Percentiles rank a stretch among this genome's conserved stretches.
Evolutionary conservation across 768 basidiomycete genomes (phyloP).

Genomic region (Boletales sp.): DNA sequence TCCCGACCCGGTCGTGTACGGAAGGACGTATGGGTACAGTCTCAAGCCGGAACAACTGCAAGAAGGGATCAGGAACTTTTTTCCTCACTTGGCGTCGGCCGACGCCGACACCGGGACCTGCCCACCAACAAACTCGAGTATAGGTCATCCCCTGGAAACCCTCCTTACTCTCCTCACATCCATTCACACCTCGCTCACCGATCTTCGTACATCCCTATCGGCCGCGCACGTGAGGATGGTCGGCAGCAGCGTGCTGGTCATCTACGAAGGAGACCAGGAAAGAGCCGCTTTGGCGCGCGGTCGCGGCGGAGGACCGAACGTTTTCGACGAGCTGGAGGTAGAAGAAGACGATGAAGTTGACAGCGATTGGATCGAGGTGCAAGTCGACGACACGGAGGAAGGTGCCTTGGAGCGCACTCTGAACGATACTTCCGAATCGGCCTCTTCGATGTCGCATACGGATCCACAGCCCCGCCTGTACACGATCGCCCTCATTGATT

Average conservation of each 20-base stretch:
- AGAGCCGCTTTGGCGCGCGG: slow-evolving; percentile 32
- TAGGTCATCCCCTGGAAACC: slow-evolving; percentile 53
- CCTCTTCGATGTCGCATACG: slow-evolving; percentile 36
- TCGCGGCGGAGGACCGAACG: slow-evolving; percentile 32
- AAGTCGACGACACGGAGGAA: slow-evolving; percentile 28
- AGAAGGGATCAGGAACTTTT: slow-evolving; percentile 75
- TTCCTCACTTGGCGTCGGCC: slow-evolving; percentile 47
- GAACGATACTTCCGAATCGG: slow-evolving; percentile 15
- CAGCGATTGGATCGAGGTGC: slow-evolving; percentile 38
- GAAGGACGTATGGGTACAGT: slow-evolving; percentile 76
- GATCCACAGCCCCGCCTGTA: slow-evolving; percentile 30
- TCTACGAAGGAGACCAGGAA: slow-evolving; percentile 67
- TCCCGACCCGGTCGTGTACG: slow-evolving; percentile 53
- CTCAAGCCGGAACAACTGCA: slow-evolving; percentile 67
- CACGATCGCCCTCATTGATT: slow-evolving; percentile 84
- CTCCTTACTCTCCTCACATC: slow-evolving; percentile 57
- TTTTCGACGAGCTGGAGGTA: slow-evolving; percentile 19
- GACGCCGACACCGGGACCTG: slow-evolving; percentile 3
- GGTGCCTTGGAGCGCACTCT: slow-evolving; percentile 20
- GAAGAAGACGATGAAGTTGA: slow-evolving; percentile 37
- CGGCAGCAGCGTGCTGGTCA: slow-evolving; percentile 74
- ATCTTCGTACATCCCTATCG: slow-evolving; percentile 48
- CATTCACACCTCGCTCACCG: slow-evolving; percentile 49
- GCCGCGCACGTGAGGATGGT: slow-evolving; percentile 73
- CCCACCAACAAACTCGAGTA: slow-evolving; percentile 9